Evolutionary conservation across 1,284 basidiomycete species (phyloP).

Genomic region (Malassezia furfur): DNA sequence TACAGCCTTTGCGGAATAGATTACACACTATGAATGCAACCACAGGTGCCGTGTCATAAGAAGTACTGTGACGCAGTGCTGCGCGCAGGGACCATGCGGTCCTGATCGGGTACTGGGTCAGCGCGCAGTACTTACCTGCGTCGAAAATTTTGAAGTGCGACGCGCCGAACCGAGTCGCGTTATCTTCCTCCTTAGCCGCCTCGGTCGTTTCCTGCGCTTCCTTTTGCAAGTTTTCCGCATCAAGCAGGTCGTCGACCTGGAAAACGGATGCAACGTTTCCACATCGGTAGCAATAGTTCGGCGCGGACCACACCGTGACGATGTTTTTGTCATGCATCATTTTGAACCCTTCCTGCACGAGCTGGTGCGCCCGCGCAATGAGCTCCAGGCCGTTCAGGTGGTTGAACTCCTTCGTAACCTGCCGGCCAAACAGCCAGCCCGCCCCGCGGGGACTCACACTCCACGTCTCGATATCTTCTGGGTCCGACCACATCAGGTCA

Average conservation of each 20-base stretch:
- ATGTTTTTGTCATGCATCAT: conserved; percentile 35
- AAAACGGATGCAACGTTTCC: conserved; percentile 49
- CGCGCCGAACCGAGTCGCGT: conserved; percentile 29
- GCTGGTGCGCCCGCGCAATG: conserved; percentile 85
- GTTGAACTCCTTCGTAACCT: conserved; percentile 85
- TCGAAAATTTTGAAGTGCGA: conserved; percentile 50
- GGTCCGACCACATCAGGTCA: conserved; percentile 58
- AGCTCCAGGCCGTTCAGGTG: conserved; percentile 73
- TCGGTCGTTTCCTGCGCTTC: background rate
- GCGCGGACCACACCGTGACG: conserved; percentile 37
- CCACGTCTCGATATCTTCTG: conserved; percentile 91
- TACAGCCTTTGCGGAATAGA: conserved; percentile 5
- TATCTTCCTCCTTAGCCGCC: conserved; percentile 11
- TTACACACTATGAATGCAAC: conserved; percentile 4
- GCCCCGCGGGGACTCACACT: conserved; percentile 87
- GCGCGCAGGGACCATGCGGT: conserved; percentile 23
- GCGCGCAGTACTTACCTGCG: conserved; percentile 30
- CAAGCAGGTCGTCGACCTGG: conserved; percentile 35
- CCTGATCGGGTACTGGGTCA: conserved; percentile 28
- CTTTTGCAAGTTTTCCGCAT: background rate
- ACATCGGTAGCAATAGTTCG: conserved; percentile 41
- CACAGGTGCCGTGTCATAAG: conserved; percentile 12
- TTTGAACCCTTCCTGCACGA: conserved; percentile 59
- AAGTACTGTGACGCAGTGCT: conserved; percentile 28
- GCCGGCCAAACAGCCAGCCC: conserved; percentile 86